phyloP scores from a whole-genome alignment of 352 stramenopile species.

The Globisporangium radiosum region DNA sequence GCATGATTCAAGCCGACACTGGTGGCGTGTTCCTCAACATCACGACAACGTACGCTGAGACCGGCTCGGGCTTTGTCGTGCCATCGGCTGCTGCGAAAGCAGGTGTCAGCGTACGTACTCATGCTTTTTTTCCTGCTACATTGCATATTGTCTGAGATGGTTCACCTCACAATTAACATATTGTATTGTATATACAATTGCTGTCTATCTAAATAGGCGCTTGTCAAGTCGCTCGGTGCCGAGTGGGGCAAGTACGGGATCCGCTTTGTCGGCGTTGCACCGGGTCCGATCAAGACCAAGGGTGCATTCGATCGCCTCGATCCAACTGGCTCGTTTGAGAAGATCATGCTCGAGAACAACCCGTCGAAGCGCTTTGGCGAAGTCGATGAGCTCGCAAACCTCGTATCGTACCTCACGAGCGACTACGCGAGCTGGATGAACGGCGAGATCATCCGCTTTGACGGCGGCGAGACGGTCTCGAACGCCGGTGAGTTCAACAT shows the following conservation, averaged over 20 bases:
- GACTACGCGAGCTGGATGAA: conserved; percentile 82
- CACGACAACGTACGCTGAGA: conserved; percentile 93
- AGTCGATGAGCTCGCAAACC: conserved; percentile 72
- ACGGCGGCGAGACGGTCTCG: conserved; percentile 68
- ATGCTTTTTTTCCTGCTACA: too few relatives aligned
- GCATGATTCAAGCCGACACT: conserved; percentile 68
- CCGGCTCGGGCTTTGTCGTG: conserved; percentile 91
- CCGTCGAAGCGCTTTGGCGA: conserved; percentile 67
- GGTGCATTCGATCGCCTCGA: conserved; percentile 76
- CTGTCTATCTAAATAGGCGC: conserved; percentile 44
- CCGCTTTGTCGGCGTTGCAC: conserved; percentile 94
- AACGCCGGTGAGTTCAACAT: conserved; percentile 82
- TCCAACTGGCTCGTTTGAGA: conserved; percentile 56
- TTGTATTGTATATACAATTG: too few relatives aligned
- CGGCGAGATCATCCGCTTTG: conserved; percentile 75
- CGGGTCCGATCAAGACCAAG: conserved; percentile 91
- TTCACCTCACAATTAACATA: too few relatives aligned
- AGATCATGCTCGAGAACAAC: conserved; percentile 65
- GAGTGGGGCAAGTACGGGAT: conserved; percentile 96
- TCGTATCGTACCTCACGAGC: conserved; percentile 69
- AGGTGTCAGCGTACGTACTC: conserved; percentile 71
- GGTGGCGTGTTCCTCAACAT: conserved; percentile 95
- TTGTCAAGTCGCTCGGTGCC: conserved; percentile 93
- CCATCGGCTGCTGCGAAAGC: conserved; percentile 94
- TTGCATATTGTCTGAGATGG: not conserved